Base-by-base conservation (phyloP, 73 alveolate species). In the Paramecium pentaurelia region DNA sequence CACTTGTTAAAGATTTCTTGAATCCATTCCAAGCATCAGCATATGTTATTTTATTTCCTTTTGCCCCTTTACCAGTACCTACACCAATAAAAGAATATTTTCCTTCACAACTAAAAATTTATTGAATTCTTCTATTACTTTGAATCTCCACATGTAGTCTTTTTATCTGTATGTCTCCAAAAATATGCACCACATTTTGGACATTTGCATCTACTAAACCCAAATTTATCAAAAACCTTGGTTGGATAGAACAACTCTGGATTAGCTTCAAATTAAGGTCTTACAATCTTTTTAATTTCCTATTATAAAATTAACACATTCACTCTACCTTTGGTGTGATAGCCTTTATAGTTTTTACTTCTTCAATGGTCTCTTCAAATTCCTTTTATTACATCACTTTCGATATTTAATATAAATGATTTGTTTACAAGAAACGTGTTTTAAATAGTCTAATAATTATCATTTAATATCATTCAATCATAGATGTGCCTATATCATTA, bases 11-110 rank as follows among this genome's bases (percentile, higher is more conserved):
- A 44, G 98, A 93, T 80, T 88, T 96, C 92, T 96, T 97, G 86
- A 98, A 98, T 83, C 98, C 96, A 95, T 98, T 93, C 99, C 99
- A 98, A 6, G 99, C 99, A n/a, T 96, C 99, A 7, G 98, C 99
- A 92, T 96, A 97, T 18, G 99, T 96, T 60, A 97, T 94, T 86
- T 96, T 93, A 71, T 95, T 92, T 25, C 99, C 98, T 58, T 93
- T 98, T 49, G 95, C 86, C 4, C 99, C 99, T 77, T 92, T 95
- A 18, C 99, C 99, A 20, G 98, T 96, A 30, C 99, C 99, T 20
- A 92, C 93, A 68, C 99, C 99, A 45, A 98, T 98, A 92, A 98
- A 98, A 88, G 98, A 94, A 86, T 98, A 98, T 85, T 95, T 96
- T 20, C 99, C 99, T 37, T 92, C 99, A 93, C 99, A 98, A 42